These are phyloP conservation scores for Salix dunnii DNA, from an alignment of 345 rosid species.

Conservation along the genomic window DNA sequence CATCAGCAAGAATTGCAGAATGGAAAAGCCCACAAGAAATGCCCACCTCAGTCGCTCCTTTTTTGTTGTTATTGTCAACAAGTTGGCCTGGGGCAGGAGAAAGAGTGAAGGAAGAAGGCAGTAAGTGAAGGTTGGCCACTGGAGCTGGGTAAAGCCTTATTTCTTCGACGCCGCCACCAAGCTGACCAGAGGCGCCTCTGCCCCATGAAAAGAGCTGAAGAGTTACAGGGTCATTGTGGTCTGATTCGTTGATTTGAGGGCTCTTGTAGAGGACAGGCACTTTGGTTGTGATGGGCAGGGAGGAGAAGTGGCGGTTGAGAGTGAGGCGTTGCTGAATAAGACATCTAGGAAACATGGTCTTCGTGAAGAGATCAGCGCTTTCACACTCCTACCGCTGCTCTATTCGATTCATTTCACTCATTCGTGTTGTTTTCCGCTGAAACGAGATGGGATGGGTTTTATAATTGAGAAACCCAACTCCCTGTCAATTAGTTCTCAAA, in stretches of 20 bases:
- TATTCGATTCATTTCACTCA: no score
- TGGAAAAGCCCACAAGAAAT: slow-evolving; percentile 85
- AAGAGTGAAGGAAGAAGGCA: slow-evolving; percentile 41
- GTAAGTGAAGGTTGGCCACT: slow-evolving; percentile 49
- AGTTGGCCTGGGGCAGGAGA: slow-evolving; percentile 58
- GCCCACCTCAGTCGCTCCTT: slow-evolving; percentile 35
- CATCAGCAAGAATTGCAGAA: slow-evolving; percentile 58
- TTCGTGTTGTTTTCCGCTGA: no score
- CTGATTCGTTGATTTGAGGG: slow-evolving; percentile 34
- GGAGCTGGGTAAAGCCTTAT: slow-evolving; percentile 65
- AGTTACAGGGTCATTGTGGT: slow-evolving; percentile 20
- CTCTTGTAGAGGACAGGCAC: slow-evolving; percentile 45
- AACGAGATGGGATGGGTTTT: no score
- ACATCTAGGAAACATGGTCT: neutral
- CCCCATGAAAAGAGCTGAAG: slow-evolving; percentile 90
- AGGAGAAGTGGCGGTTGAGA: slow-evolving; percentile 19
- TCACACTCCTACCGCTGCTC: neutral
- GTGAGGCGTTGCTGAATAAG: neutral
- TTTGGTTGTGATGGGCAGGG: slow-evolving; percentile 27
- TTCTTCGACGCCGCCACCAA: slow-evolving; percentile 88
- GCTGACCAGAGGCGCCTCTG: slow-evolving; percentile 88
- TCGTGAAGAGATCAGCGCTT: neutral
- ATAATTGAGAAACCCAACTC: no score
- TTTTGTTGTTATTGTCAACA: neutral
- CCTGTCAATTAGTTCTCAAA: no score